A percentile compares a stretch with the other conserved stretches of the same genome.
phyloP scores from a whole-genome alignment of 2,329 filamentous ascomycete genomes.

The Alternaria conjuncta region DNA sequence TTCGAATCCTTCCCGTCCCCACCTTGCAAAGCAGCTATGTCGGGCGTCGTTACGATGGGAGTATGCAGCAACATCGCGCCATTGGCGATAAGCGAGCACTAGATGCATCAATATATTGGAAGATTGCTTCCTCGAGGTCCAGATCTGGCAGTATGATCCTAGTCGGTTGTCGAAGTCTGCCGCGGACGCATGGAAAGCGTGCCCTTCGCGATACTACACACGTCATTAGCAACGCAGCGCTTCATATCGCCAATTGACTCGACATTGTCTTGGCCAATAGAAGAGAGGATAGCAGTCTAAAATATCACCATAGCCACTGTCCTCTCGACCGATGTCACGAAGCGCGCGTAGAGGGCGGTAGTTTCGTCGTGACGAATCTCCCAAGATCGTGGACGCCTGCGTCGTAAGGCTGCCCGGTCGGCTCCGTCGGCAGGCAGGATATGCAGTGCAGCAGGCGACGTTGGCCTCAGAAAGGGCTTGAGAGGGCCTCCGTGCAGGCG shows the following conservation, averaged over 20 bases:
- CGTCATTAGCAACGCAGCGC: neutral
- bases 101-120: neutral
- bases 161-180: neutral
- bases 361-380: neutral
- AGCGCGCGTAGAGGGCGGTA: conserved; percentile 2
- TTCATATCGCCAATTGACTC: neutral
- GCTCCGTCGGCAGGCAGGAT: neutral
- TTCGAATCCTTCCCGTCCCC: neutral
- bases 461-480: neutral
- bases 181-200: neutral
- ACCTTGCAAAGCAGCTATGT: neutral
- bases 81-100: neutral
- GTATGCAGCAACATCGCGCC: neutral
- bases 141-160: neutral
- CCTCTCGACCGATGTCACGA: neutral
- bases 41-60: neutral
- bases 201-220: neutral
- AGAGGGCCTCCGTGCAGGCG: neutral
- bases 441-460: conserved; percentile 2
- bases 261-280: neutral
- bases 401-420: conserved; percentile 5
- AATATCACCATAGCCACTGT: neutral
- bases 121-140: neutral
- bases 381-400: neutral
- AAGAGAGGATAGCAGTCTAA: neutral